These are phyloP conservation scores for Achlya hypogyna DNA, from an alignment of 352 stramenopile species.

Conservation along the genomic window DNA sequence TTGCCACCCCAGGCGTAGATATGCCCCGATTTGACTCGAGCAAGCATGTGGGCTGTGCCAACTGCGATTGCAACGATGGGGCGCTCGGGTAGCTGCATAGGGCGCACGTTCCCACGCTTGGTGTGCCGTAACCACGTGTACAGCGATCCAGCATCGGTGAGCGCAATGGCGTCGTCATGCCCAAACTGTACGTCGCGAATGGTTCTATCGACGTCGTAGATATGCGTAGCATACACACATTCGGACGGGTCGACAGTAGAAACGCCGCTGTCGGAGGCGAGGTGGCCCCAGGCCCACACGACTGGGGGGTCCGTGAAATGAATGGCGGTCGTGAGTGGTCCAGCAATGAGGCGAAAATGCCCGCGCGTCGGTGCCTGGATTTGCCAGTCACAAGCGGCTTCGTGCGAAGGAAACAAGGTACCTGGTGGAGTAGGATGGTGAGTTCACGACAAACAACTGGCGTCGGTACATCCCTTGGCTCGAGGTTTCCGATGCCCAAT, in stretches of 20 bases:
- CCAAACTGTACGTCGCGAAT: constrained; percentile 71
- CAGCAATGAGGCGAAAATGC: not conserved
- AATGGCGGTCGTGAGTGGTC: not conserved
- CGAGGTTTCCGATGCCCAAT: not conserved
- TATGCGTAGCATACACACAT: constrained; percentile 31
- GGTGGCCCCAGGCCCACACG: not conserved
- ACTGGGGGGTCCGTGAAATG: not conserved
- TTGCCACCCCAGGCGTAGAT: not conserved
- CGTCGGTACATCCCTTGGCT: not conserved
- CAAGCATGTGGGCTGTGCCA: not conserved
- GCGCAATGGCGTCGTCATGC: constrained; percentile 20
- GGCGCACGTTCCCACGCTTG: not conserved
- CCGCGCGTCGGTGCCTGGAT: not conserved
- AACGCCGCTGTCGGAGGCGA: not conserved
- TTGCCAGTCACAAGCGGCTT: not conserved
- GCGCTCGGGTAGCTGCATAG: not conserved
- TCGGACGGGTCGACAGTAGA: not conserved
- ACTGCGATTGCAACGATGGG: not conserved
- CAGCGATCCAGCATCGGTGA: constrained; percentile 64
- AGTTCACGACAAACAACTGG: not conserved
- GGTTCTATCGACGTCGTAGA: constrained; percentile 79
- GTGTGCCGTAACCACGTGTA: constrained; percentile 47
- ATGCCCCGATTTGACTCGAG: not conserved
- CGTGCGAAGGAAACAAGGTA: not conserved
- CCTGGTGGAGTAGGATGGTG: not conserved